A percentile compares a stretch with the other conserved stretches of the same genome.
Conservation (phyloP, 257 asterid species). For the Penstemon newberryi region DNA sequence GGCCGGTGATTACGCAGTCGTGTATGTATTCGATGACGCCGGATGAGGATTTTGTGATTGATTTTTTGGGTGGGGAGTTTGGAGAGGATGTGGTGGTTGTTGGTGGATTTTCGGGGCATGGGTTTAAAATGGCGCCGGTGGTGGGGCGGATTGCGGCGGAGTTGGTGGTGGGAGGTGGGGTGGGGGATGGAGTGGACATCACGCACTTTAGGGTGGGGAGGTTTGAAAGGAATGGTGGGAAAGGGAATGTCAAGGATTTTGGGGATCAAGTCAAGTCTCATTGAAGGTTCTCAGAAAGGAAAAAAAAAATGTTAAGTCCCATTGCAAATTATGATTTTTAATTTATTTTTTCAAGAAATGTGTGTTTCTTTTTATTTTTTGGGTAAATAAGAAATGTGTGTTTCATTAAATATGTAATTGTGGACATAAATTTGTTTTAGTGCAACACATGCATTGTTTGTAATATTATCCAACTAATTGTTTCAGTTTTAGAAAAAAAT, state of each 20-base stretch:
- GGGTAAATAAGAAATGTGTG: too few species aligned
- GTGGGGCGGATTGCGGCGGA: conserved; percentile 77
- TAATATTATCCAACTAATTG: too few species aligned
- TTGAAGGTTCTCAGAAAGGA: not conserved
- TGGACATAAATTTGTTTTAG: too few species aligned
- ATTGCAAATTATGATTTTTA: not conserved
- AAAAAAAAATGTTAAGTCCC: conserved; percentile 29
- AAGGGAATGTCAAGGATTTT: conserved; percentile 63
- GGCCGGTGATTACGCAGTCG: conserved; percentile 62
- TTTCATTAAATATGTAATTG: too few species aligned
- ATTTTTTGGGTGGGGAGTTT: conserved; percentile 76
- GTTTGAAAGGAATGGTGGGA: conserved; percentile 40
- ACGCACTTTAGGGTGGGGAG: conserved; percentile 51
- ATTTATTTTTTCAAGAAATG: too few species aligned
- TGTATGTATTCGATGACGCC: conserved; percentile 96
- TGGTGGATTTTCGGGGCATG: conserved; percentile 96
- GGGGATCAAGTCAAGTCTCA: conserved; percentile 52
- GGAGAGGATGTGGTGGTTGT: conserved; percentile 67
- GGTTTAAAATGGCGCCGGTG: conserved; percentile 91
- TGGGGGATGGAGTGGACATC: conserved; percentile 47
- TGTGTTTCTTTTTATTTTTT: too few species aligned
- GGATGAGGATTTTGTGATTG: conserved; percentile 83
- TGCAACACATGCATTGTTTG: too few species aligned
- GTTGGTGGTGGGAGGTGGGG: conserved; percentile 44
- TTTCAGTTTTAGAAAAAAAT: too few species aligned